These are phyloP conservation scores for Trichoderma afroharzianum DNA, from an alignment of 2,329 filamentous ascomycete genomes.

Conservation along the genomic window DNA sequence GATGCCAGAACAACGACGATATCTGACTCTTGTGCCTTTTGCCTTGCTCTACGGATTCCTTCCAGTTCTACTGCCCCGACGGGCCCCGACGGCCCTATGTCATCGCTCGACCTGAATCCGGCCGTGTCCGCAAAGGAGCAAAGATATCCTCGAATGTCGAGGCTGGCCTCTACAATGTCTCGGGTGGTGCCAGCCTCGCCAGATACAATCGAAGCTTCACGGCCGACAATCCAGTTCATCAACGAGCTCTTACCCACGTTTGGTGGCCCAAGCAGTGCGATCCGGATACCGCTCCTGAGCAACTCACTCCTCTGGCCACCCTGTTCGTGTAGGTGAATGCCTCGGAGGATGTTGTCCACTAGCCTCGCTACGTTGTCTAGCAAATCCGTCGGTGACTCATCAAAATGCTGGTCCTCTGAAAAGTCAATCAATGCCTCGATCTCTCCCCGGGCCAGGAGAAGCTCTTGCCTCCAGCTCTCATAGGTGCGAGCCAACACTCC, in stretches of 20 bases:
- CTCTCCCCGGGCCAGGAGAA: slow-evolving; percentile 82
- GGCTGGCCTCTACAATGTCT: slow-evolving; percentile 86
- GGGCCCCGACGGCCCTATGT: neutral
- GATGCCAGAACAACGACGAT: slow-evolving; percentile 79
- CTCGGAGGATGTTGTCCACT: slow-evolving; percentile 56
- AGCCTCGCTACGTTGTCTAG: slow-evolving; percentile 65
- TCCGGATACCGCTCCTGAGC: slow-evolving; percentile 75
- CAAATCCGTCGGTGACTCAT: slow-evolving; percentile 74
- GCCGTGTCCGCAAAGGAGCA: slow-evolving; percentile 96
- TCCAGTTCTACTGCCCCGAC: slow-evolving; percentile 79
- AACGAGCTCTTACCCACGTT: slow-evolving; percentile 95
- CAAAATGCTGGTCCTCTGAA: slow-evolving; percentile 94
- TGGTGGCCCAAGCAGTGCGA: slow-evolving; percentile 84
- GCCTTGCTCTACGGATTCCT: slow-evolving; percentile 82
- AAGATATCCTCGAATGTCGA: slow-evolving; percentile 86
- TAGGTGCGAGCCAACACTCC: slow-evolving; percentile 70
- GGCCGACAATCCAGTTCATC: slow-evolving; percentile 82
- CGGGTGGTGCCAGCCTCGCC: slow-evolving; percentile 88
- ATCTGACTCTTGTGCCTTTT: slow-evolving; percentile 78
- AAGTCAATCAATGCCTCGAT: slow-evolving; percentile 97
- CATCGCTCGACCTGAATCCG: slow-evolving; percentile 62
- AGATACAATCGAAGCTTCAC: slow-evolving; percentile 94
- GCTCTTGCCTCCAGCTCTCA: slow-evolving; percentile 72
- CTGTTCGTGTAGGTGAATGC: slow-evolving; percentile 65
- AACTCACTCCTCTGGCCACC: slow-evolving; percentile 82